Percentiles rank a stretch among this genome's conserved stretches.
Evolutionary conservation across 202 grass and related monocot genomes (phyloP).

Genomic region (Panicum hallii): DNA sequence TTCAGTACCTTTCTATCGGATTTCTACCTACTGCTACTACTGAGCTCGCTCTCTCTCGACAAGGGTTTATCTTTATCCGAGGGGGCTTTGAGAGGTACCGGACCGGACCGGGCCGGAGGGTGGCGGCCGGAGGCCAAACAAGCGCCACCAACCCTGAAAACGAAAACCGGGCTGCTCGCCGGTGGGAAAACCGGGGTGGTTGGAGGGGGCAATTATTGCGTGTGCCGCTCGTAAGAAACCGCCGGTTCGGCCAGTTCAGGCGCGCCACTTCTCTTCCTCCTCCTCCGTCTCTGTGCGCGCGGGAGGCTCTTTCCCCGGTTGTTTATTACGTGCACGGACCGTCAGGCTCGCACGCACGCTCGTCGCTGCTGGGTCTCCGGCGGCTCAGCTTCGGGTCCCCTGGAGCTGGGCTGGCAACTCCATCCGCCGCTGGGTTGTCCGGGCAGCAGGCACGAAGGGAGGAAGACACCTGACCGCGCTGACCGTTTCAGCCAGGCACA

Average conservation of each 20-base stretch:
- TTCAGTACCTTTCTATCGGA: background rate
- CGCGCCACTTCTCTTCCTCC: background rate
- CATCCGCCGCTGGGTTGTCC: background rate
- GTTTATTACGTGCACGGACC: background rate
- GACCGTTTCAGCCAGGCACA: background rate
- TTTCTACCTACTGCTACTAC: background rate
- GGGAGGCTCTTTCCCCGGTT: background rate
- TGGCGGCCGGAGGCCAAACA: background rate
- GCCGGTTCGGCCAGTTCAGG: background rate
- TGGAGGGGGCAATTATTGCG: constrained; percentile 36
- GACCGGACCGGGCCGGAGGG: too few relatives aligned
- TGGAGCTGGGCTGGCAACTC: background rate
- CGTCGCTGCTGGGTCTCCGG: background rate
- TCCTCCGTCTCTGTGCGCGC: constrained; percentile 11
- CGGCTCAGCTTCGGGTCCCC: background rate
- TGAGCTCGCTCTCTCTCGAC: too few relatives aligned
- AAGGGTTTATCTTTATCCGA: too few relatives aligned
- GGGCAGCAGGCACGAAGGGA: background rate
- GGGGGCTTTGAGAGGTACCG: too few relatives aligned
- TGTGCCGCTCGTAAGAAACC: constrained; percentile 8
- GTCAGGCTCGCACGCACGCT: background rate
- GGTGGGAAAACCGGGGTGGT: constrained; percentile 24
- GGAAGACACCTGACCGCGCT: too few relatives aligned
- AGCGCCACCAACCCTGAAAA: constrained; percentile 59
- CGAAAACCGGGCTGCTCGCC: background rate